Conservation (phyloP, 345 rosid species). For the Brassica carinata region DNA sequence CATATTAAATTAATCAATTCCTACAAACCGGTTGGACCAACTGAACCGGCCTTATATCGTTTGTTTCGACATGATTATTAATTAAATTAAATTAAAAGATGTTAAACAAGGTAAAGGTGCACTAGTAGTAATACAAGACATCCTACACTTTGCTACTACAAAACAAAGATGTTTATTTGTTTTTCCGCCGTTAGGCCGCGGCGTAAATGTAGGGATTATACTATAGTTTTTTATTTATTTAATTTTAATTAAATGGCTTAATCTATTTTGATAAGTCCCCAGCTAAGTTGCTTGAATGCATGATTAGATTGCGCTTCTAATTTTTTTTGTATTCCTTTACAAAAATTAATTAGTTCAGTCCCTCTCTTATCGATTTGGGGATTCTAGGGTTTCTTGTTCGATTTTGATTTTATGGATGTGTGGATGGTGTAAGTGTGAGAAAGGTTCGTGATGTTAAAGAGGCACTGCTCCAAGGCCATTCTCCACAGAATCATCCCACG, state of each 20-base stretch:
- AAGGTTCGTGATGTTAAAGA: constrained; percentile 54
- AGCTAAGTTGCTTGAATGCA: constrained; percentile 31
- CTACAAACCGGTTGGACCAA: neutral
- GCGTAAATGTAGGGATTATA: neutral
- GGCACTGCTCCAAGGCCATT: constrained; percentile 30
- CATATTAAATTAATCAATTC: neutral
- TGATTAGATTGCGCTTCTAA: constrained; percentile 22
- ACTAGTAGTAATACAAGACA: too few relatives aligned
- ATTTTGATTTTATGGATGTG: neutral
- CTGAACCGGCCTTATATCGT: neutral
- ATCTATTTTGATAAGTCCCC: constrained; percentile 1
- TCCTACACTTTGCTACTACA: too few relatives aligned
- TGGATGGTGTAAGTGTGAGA: constrained; percentile 44
- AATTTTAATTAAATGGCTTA: too few relatives aligned
- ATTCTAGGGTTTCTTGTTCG: constrained; percentile 26
- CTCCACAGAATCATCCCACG: constrained; percentile 34
- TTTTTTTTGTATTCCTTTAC: neutral
- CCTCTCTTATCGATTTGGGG: neutral
- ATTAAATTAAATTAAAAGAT: too few relatives aligned
- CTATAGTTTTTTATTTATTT: neutral
- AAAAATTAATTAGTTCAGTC: too few relatives aligned
- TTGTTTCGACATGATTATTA: neutral
- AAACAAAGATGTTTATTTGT: neutral
- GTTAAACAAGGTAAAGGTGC: too few relatives aligned
- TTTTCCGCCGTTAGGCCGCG: constrained; percentile 8